Conservation (phyloP, 129 eudicot genomes). For the Tagetes patula region DNA sequence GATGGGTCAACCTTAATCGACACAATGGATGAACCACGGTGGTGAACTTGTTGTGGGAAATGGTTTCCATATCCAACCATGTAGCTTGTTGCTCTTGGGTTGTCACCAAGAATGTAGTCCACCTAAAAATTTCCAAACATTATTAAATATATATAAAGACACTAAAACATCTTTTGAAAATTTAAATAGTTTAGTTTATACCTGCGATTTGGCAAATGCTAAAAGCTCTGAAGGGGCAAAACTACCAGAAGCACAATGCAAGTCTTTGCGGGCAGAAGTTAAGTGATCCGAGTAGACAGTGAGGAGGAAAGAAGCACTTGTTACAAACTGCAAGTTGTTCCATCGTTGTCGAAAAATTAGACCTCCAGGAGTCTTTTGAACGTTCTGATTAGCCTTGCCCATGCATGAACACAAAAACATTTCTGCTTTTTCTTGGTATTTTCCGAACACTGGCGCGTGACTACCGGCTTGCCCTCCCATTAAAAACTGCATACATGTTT, state of each 20-base stretch:
- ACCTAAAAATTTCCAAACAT: constrained; percentile 40
- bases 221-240: constrained; percentile 74
- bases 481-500: constrained; percentile 51
- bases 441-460: constrained; percentile 58
- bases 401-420: constrained; percentile 88
- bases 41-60: constrained; percentile 84
- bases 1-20: constrained; percentile 76
- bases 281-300: constrained; percentile 88
- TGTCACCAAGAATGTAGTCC: constrained; percentile 93
- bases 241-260: constrained; percentile 57
- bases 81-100: constrained; percentile 97
- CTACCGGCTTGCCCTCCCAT: constrained; percentile 76
- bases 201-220: constrained; percentile 81
- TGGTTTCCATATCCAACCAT: constrained; percentile 97
- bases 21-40: constrained; percentile 93
- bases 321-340: constrained; percentile 95
- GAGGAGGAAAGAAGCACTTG: constrained; percentile 85
- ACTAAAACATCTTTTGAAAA: background rate
- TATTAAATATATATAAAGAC: no score
- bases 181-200: constrained; percentile 17
- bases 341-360: constrained; percentile 81
- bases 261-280: constrained; percentile 62
- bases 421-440: constrained; percentile 86
- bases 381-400: constrained; percentile 69
- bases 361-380: constrained; percentile 91